Conservation (phyloP, 2,329 filamentous ascomycete genomes). For the Fusarium tanahbumbuense region DNA sequence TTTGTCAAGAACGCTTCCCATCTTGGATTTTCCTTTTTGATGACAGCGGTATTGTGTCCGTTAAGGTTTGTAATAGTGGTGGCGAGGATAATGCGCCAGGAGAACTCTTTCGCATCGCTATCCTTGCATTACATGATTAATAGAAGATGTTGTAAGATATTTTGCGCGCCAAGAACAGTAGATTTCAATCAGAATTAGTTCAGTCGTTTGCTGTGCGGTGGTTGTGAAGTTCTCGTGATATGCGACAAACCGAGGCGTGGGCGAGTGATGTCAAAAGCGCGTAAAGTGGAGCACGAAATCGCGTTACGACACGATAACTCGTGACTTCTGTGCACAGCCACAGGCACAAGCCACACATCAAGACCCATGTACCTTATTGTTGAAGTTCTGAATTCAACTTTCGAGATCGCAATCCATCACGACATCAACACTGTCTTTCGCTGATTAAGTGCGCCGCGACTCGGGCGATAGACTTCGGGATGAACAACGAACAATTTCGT, state of each 20-base stretch:
- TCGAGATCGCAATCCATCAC: not conserved
- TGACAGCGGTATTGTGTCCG: not conserved
- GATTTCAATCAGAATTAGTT: not conserved
- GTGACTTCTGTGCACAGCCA: constrained; percentile 48
- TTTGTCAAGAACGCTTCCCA: constrained; percentile 71
- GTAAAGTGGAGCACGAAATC: constrained; percentile 52
- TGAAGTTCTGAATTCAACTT: constrained; percentile 9
- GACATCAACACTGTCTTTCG: constrained; percentile 11
- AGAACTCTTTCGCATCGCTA: constrained; percentile 4
- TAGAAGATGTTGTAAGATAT: not conserved
- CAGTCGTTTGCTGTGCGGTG: not conserved
- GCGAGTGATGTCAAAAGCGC: constrained; percentile 43
- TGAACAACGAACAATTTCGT: constrained; percentile 98
- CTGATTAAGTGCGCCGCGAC: not conserved
- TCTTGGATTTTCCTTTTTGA: constrained; percentile 48
- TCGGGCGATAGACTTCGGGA: constrained; percentile 52
- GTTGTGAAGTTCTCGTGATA: constrained; percentile 1
- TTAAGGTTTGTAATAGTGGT: constrained; percentile 13
- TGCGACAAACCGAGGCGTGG: not conserved
- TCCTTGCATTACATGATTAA: not conserved
- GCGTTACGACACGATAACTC: constrained; percentile 55
- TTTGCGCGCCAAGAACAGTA: not conserved
- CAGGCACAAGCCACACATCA: constrained; percentile 31
- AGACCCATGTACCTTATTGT: constrained; percentile 23
- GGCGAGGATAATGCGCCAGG: constrained; percentile 11